Evolutionary conservation across 164 flowering plant genomes (phyloP).

Genomic region (Berberis thunbergii): DNA sequence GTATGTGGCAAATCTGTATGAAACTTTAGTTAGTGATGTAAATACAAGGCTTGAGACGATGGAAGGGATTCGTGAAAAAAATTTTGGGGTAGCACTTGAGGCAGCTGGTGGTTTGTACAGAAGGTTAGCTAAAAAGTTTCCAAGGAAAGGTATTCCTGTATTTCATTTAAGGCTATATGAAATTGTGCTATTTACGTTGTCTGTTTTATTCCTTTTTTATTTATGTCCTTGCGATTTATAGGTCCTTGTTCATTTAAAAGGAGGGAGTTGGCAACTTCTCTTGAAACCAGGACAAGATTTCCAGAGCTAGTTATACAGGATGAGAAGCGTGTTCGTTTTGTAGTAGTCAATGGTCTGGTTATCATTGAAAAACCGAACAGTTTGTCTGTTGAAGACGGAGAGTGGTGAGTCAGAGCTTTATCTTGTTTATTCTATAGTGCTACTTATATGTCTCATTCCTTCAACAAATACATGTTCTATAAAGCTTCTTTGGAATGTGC

Average conservation of each 20-base stretch:
- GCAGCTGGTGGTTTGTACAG: constrained; percentile 98
- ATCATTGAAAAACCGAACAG: constrained; percentile 75
- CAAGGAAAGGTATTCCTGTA: constrained; percentile 58
- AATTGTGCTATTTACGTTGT: not conserved
- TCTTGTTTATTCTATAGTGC: not conserved
- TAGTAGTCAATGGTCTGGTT: constrained; percentile 91
- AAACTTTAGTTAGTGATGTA: constrained; percentile 68
- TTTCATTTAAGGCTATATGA: not conserved
- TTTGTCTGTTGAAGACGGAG: constrained; percentile 64
- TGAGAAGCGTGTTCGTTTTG: constrained; percentile 97
- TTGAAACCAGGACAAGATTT: constrained; percentile 89
- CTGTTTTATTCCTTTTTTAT: constrained; percentile 4
- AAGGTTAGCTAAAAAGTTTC: constrained; percentile 80
- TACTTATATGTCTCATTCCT: not conserved
- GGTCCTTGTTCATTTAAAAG: constrained; percentile 70
- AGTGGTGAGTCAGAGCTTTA: constrained; percentile 49
- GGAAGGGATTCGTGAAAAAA: constrained; percentile 81
- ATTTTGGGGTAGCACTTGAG: constrained; percentile 95
- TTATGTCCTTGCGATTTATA: constrained; percentile 9
- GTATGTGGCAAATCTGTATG: constrained; percentile 96
- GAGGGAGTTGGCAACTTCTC: constrained; percentile 93
- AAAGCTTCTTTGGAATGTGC: too few relatives aligned
- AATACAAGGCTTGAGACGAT: constrained; percentile 71
- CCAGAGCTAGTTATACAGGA: constrained; percentile 96
- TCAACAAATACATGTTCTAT: too few relatives aligned